Evolutionary conservation across 2,329 filamentous ascomycete species (phyloP).

Genomic region (Talaromyces sp.): DNA sequence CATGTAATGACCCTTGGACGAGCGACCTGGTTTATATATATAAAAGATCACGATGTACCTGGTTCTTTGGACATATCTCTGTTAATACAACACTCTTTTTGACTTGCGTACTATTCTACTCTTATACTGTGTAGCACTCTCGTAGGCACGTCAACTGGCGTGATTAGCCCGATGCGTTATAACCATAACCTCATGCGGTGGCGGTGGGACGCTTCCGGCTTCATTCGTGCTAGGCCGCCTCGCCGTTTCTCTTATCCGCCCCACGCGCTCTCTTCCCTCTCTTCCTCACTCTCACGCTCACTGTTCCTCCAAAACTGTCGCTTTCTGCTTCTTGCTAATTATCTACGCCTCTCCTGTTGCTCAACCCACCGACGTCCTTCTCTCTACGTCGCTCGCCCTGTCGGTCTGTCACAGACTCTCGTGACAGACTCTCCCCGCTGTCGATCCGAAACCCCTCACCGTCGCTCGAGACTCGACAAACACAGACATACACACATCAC

Average conservation of each 20-base stretch:
- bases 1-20: neutral
- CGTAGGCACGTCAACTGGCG: neutral
- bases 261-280: neutral
- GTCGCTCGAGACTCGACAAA: neutral
- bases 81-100: neutral
- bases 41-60: neutral
- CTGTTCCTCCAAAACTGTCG: neutral
- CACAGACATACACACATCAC: neutral
- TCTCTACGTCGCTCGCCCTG: neutral
- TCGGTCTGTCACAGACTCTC: neutral
- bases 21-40: neutral
- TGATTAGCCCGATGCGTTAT: neutral
- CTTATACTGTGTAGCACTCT: neutral
- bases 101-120: too few relatives aligned
- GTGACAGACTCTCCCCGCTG: neutral
- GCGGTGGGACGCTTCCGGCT: conserved; percentile 12
- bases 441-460: neutral
- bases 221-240: neutral
- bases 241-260: neutral
- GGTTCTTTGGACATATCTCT: neutral
- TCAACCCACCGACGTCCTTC: neutral
- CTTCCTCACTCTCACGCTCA: neutral
- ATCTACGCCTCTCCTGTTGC: neutral
- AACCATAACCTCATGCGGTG: conserved; percentile 11
- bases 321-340: neutral